These are phyloP conservation scores for Nicotiana rustica DNA, from an alignment of 305 asterid species.

Conservation along the genomic window DNA sequence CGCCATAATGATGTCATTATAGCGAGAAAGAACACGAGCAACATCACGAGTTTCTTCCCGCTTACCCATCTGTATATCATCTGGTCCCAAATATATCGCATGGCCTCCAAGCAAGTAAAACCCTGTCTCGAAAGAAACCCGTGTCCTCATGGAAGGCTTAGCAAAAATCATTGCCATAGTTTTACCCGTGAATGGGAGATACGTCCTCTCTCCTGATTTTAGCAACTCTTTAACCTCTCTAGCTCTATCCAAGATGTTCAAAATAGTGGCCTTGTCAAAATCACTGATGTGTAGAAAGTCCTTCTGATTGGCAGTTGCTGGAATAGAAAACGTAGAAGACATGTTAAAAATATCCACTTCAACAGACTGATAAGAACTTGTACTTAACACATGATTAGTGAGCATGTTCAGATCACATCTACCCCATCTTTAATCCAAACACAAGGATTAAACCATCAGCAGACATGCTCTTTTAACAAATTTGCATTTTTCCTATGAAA, in stretches of 20 bases:
- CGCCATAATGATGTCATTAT: conserved; percentile 97
- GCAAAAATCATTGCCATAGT: conserved; percentile 97
- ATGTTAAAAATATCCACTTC: conserved; percentile 21
- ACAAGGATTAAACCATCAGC: neutral
- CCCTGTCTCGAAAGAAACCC: conserved; percentile 94
- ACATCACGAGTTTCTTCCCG: conserved; percentile 97
- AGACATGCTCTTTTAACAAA: conserved; percentile 15
- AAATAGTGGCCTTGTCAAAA: conserved; percentile 78
- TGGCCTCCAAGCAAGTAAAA: conserved; percentile 93
- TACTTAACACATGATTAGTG: neutral
- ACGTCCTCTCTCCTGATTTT: conserved; percentile 83
- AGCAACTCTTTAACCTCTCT: conserved; percentile 83
- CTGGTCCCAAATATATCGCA: conserved; percentile 88
- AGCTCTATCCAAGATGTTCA: conserved; percentile 78
- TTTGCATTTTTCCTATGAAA: neutral
- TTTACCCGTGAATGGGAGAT: conserved; percentile 89
- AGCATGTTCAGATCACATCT: conserved; percentile 1
- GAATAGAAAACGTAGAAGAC: conserved; percentile 37
- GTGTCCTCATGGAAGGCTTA: conserved; percentile 98
- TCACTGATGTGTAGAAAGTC: conserved; percentile 88
- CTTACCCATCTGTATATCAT: conserved; percentile 97
- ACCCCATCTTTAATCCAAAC: neutral
- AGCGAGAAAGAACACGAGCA: conserved; percentile 92
- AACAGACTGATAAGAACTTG: conserved; percentile 1
- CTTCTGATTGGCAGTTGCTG: conserved; percentile 74